Evolutionary conservation across 1,139 yeast species (phyloP).

Genomic region (Ashbya aceris): DNA sequence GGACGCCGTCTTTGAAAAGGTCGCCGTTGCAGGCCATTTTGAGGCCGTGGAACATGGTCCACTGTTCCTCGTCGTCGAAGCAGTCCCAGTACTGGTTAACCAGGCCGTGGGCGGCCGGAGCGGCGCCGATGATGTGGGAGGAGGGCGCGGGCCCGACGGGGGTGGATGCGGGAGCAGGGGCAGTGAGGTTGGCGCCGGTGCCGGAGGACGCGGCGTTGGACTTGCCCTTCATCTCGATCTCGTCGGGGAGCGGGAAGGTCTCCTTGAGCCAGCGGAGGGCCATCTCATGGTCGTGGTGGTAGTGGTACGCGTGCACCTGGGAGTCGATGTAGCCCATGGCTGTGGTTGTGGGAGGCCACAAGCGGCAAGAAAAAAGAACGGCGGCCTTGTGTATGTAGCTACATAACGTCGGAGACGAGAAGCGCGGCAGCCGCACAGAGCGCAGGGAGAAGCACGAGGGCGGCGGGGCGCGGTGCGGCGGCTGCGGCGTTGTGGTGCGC

Average conservation of each 20-base stretch:
- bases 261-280: constrained; percentile 7
- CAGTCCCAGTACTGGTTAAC: constrained; percentile 10
- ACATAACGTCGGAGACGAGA: too few species aligned
- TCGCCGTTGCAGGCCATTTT: constrained; percentile 8
- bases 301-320: constrained; percentile 6
- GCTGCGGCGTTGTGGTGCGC: not conserved
- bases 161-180: constrained; percentile 6
- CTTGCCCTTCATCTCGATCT: constrained; percentile 6
- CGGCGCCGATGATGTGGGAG: constrained; percentile 2
- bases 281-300: constrained; percentile 6
- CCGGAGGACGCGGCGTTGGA: constrained; percentile 2
- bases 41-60: constrained; percentile 7
- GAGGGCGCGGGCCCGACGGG: constrained; percentile 1
- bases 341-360: not conserved
- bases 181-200: constrained; percentile 1
- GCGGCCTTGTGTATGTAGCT: too few species aligned
- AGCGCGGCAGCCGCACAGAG: too few species aligned
- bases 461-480: too few species aligned
- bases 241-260: constrained; percentile 9
- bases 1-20: constrained; percentile 5
- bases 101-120: not conserved
- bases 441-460: too few species aligned
- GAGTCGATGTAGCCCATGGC: constrained; percentile 9
- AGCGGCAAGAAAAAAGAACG: too few species aligned
- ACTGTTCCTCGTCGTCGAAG: constrained; percentile 9